A percentile compares a stretch with the other conserved stretches of the same genome.
phyloP scores from a whole-genome alignment of 768 basidiomycete species.

The Boletus speciosus region DNA sequence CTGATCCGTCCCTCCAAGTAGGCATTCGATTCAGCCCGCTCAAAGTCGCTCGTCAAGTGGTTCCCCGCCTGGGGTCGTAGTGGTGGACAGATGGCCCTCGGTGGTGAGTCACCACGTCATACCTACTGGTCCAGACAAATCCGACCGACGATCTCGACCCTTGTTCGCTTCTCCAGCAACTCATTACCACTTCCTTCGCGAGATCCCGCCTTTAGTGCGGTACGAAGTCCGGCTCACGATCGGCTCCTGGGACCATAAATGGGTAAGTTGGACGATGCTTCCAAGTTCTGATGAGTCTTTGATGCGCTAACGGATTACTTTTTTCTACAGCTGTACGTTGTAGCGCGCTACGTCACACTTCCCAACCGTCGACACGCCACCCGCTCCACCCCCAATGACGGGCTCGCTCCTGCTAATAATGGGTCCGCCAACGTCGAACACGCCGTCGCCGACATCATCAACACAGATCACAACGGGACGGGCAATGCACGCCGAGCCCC shows the following conservation, averaged over 20 bases:
- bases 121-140: neutral
- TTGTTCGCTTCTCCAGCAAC: constrained; percentile 41
- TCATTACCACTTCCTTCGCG: constrained; percentile 64
- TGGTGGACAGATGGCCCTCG: constrained; percentile 62
- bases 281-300: neutral
- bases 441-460: constrained; percentile 10
- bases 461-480: neutral
- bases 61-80: constrained; percentile 57
- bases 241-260: constrained; percentile 74
- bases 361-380: constrained; percentile 27
- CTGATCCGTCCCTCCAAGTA: constrained; percentile 8
- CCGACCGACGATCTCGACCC: neutral
- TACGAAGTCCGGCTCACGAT: constrained; percentile 62
- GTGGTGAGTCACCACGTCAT: constrained; percentile 23
- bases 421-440: constrained; percentile 12
- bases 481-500: constrained; percentile 1
- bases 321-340: constrained; percentile 50
- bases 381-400: constrained; percentile 14
- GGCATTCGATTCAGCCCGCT: constrained; percentile 47
- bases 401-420: neutral
- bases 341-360: constrained; percentile 61
- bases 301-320: neutral
- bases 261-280: constrained; percentile 44
- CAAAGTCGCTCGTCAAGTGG: constrained; percentile 44
- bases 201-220: constrained; percentile 58